Base-by-base conservation (phyloP, 441 rosid genomes). In the Cnidoscolus chayamansa region DNA sequence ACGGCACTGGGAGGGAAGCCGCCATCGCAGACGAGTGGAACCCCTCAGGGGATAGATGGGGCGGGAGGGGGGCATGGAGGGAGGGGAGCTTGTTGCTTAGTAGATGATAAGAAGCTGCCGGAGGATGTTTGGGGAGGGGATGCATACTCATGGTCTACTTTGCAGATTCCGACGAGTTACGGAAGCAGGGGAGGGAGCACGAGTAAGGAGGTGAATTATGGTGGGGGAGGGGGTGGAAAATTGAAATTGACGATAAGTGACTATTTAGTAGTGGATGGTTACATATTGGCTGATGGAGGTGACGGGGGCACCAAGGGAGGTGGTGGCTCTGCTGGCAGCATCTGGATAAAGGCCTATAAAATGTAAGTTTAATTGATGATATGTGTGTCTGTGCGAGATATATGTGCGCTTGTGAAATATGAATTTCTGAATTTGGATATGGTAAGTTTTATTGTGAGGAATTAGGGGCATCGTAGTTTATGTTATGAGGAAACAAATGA, bases 121-220 rank as follows among this genome's bases (percentile, higher is more conserved):
- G 98, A 89, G 85, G 98, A 94, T 74, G 94, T 90, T 9, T 92
- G 99, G 98, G 99, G 99, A 63, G 99, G 99, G 69, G 99, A 94
- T 76, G 91, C 96, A 1, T 92, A 94, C 71, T 88, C 99, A 0
- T 94, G 99, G 99, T 87, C 93, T 5, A 79, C 86, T 15, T 76
- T 94, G 83, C 86, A 89, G 77, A 74, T 32, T 59, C 99, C 99
- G 1, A 74, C 76, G 71, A 90, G 99, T 80, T 88, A 79, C 74
- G 99, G 98, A 67, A 94, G 99, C 72, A 83, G 79, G 71, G 99
- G 99, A 10, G 94, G 93, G 65, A 88, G 87, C 48, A 90, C 97
- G 48, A 92, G 97, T 75, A 88, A 54, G 77, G 98, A 93, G 79
- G 79, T 84, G 66, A 86, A 90, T 71, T 94, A 88, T 43, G 98